These are phyloP conservation scores for Ophiostoma ips DNA, from an alignment of 2,329 filamentous ascomycete genomes.

Conservation along the genomic window DNA sequence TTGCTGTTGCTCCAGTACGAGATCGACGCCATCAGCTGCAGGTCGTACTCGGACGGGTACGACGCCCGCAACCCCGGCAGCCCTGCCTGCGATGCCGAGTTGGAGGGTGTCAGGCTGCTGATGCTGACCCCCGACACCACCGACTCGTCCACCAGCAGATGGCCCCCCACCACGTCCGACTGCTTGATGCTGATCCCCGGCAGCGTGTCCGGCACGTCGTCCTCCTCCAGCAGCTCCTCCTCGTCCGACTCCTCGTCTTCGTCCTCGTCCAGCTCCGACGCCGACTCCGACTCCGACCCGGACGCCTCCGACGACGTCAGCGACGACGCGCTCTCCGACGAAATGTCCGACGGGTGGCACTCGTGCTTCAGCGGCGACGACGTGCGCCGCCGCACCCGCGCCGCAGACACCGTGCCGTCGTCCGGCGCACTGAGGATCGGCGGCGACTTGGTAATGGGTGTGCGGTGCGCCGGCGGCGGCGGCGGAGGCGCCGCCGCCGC, in stretches of 20 bases:
- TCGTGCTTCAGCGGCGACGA: conserved; percentile 96
- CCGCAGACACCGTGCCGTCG: conserved; percentile 30
- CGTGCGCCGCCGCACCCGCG: conserved; percentile 50
- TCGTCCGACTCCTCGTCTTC: too few relatives aligned
- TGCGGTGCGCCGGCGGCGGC: conserved; percentile 40
- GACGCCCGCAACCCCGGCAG: conserved; percentile 42
- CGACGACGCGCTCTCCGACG: conserved; percentile 48
- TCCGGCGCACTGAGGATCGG: conserved; percentile 30
- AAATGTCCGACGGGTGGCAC: conserved; percentile 70
- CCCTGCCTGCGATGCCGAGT: conserved; percentile 63
- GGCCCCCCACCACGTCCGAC: conserved; percentile 20
- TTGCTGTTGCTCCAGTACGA: conserved; percentile 49
- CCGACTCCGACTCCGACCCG: conserved; percentile 30
- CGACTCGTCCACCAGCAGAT: conserved; percentile 26
- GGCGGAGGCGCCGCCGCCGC: too few relatives aligned
- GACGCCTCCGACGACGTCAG: conserved; percentile 40
- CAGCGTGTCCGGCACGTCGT: conserved; percentile 44
- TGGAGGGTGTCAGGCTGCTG: conserved; percentile 62
- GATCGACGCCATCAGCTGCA: conserved; percentile 38
- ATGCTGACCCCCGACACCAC: conserved; percentile 29
- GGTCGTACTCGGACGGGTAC: conserved; percentile 26
- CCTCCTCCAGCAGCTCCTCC: conserved; percentile 46
- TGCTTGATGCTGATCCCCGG: conserved; percentile 43
- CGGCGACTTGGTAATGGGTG: conserved; percentile 25
- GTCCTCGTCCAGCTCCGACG: conserved; percentile 41